phyloP scores from a whole-genome alignment of 2,329 filamentous ascomycete genomes.

The Diplodia intermedia region DNA sequence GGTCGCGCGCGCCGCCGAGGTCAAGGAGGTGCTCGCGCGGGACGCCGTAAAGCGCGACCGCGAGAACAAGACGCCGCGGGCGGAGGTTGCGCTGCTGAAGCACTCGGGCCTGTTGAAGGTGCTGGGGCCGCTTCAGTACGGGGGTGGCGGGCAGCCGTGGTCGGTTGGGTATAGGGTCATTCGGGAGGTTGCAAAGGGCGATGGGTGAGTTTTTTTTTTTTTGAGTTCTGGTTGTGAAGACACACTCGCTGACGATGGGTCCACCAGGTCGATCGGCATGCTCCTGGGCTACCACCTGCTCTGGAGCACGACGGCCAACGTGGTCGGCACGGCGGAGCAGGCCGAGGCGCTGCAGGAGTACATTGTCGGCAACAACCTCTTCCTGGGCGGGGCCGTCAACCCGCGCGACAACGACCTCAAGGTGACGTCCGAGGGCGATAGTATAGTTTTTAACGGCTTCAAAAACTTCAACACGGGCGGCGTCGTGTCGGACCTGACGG shows the following conservation, averaged over 20 bases:
- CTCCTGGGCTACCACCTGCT: constrained; percentile 69
- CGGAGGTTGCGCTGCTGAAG: constrained; percentile 61
- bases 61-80: constrained; percentile 60
- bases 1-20: constrained; percentile 57
- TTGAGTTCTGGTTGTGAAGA: too few species aligned
- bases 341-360: constrained; percentile 62
- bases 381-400: constrained; percentile 70
- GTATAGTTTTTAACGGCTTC: constrained; percentile 65
- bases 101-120: constrained; percentile 59
- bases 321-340: constrained; percentile 67
- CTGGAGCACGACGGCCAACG: constrained; percentile 67
- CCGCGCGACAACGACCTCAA: constrained; percentile 68
- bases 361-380: constrained; percentile 70
- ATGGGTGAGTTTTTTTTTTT: constrained; percentile 55
- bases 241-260: neutral
- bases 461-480: constrained; percentile 74
- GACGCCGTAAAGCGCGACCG: constrained; percentile 58
- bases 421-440: constrained; percentile 62
- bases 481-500: constrained; percentile 69
- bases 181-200: constrained; percentile 67
- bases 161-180: constrained; percentile 65
- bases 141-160: constrained; percentile 62
- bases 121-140: constrained; percentile 58
- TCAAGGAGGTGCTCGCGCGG: constrained; percentile 57
- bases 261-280: constrained; percentile 64